These are phyloP conservation scores for Acanthamoeba healyi DNA, from an alignment of 208 protist species.

Conservation along the genomic window DNA sequence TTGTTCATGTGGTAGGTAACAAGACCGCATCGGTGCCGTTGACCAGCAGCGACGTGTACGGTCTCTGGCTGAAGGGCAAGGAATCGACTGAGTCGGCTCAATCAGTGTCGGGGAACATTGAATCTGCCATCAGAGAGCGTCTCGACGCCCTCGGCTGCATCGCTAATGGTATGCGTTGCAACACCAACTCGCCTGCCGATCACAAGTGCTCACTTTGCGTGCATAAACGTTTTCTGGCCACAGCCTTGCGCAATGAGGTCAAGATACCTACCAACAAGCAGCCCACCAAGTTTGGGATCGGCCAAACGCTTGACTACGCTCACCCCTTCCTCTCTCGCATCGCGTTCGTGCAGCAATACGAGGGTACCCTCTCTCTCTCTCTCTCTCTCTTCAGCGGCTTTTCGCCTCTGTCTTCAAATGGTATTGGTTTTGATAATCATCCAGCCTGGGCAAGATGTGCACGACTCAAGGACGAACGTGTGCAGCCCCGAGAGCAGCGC, in stretches of 20 bases:
- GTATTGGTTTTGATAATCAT: not conserved
- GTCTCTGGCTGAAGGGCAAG: not conserved
- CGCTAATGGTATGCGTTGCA: not conserved
- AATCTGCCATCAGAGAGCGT: not conserved
- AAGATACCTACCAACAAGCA: not conserved
- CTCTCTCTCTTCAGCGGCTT: not conserved
- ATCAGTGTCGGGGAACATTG: not conserved
- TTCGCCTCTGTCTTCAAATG: not conserved
- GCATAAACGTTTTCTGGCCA: no score
- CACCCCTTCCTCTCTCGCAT: slow-evolving; percentile 7
- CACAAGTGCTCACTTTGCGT: no score
- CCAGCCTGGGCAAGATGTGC: not conserved
- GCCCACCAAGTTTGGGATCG: slow-evolving; percentile 5
- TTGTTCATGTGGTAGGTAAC: not conserved
- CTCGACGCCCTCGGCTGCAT: not conserved
- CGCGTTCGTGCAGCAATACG: not conserved
- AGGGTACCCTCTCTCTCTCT: not conserved
- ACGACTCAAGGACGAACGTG: not conserved
- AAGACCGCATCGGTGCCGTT: not conserved
- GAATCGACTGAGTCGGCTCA: not conserved
- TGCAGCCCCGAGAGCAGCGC: not conserved
- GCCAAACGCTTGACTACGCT: slow-evolving; percentile 11
- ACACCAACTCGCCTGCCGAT: no score
- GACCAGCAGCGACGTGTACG: not conserved
- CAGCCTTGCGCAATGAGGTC: not conserved